phyloP scores from a whole-genome alignment of 2,329 filamentous ascomycete genomes.

The Coleophoma eucalyptorum region DNA sequence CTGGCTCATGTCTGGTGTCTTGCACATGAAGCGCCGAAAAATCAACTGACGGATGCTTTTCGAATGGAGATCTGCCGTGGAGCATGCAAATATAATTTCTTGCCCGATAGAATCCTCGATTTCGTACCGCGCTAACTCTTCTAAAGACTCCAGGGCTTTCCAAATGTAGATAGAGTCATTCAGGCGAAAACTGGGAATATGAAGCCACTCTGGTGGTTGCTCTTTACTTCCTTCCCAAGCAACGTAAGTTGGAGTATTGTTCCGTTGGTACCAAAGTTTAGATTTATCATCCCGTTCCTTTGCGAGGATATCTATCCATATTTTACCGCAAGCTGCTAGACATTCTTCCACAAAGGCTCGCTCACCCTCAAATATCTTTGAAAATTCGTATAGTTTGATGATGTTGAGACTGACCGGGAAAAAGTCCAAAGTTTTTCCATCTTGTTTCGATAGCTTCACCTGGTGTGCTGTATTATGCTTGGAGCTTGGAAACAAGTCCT shows the following conservation, averaged over 20 bases:
- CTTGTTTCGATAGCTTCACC: too few species aligned
- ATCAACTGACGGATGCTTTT: not conserved
- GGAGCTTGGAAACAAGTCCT: not conserved
- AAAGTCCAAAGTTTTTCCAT: not conserved
- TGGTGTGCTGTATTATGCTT: too few species aligned
- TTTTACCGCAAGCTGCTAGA: not conserved
- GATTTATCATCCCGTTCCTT: not conserved
- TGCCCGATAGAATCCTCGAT: not conserved
- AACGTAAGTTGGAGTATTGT: not conserved
- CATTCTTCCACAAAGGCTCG: not conserved
- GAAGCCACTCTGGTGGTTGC: not conserved
- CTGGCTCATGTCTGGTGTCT: not conserved
- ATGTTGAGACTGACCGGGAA: not conserved
- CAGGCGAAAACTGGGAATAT: not conserved
- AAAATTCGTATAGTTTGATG: not conserved
- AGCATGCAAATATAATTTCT: not conserved
- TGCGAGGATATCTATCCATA: not conserved
- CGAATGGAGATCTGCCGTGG: not conserved
- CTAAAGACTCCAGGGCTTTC: not conserved
- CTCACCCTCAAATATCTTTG: not conserved
- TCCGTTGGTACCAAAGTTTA: not conserved
- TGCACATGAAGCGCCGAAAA: not conserved
- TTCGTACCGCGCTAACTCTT: not conserved
- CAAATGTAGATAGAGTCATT: not conserved
- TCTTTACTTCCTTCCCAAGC: not conserved